Base-by-base conservation (phyloP, 768 basidiomycete genomes). In the Hirschioporus abietinus region DNA sequence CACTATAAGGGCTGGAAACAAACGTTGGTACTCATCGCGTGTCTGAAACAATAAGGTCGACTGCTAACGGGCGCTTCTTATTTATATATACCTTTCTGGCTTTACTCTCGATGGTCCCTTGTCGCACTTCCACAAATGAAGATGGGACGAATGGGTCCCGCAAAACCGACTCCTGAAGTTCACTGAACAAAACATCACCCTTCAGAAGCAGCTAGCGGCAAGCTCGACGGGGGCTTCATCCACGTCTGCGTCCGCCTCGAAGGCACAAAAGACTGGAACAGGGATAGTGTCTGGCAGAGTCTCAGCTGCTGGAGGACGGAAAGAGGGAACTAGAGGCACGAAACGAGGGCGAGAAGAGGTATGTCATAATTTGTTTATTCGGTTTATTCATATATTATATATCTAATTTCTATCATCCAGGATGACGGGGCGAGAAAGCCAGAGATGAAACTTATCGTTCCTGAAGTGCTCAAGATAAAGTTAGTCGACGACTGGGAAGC, bases 1-100 rank as follows among this genome's bases (percentile, higher is more conserved):
- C 97, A 99, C 76, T 99, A 99, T 83, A 97, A 98, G 77, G 97
- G 97, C 9, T 99, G 97, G 97, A 99, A 98, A 76, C 92, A 94
- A 76, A 96, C 93, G 94, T 96, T 74, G 70, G 86, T 80, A 24
- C 10, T 26, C 35, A 30, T 62, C 58, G 26, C 27, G 60, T 59
- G 62, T 63, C 62, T n/a, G 25, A 7, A 66, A 30, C 58, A 3
- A 25, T 35, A 63, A 35, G 23, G 23, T 23, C 17, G 15, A 35
- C 63, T 65, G 26, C 27, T 58, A 57, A 58, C 30, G 30, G 30
- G 30, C 30, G 30, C 30, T 30, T 30, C 30, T 30, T 30, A 2
- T 30, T 30, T 8, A 3, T 30, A 30, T 30, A 30, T 30, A 3
- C 4, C 30, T 30, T 30, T 30, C 30, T 30, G 30, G 30, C 30